Conservation (phyloP, 2,329 filamentous ascomycete genomes). For the Pseudogymnoascus sp. region DNA sequence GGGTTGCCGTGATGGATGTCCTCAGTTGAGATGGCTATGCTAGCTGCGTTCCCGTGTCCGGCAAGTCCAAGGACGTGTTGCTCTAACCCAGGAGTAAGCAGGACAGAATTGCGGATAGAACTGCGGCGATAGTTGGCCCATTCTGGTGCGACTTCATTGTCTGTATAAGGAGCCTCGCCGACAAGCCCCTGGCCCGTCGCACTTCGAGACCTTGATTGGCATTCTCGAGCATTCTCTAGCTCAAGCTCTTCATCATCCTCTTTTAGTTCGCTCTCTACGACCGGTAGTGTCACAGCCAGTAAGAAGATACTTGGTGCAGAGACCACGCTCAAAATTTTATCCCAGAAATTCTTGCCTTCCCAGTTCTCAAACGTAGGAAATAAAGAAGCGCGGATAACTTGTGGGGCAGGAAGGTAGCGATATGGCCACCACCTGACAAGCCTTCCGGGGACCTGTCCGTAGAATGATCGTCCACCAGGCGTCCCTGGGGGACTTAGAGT, state of each 20-base stretch:
- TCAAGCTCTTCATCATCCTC: slow-evolving; percentile 33
- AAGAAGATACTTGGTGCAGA: slow-evolving; percentile 88
- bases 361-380: slow-evolving; percentile 85
- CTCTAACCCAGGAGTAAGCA: background rate
- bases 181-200: background rate
- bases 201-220: background rate
- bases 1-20: slow-evolving; percentile 21
- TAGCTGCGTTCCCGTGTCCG: slow-evolving; percentile 30
- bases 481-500: background rate
- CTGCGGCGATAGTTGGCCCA: slow-evolving; percentile 8
- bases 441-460: slow-evolving; percentile 18
- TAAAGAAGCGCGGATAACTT: slow-evolving; percentile 63
- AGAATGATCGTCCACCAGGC: slow-evolving; percentile 19
- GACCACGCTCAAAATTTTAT: slow-evolving; percentile 71
- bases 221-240: background rate
- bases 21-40: slow-evolving; percentile 27
- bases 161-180: background rate
- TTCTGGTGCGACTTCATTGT: background rate
- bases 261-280: slow-evolving; percentile 66
- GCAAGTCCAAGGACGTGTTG: slow-evolving; percentile 18
- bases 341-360: slow-evolving; percentile 75
- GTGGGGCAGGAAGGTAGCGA: slow-evolving; percentile 61
- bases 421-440: slow-evolving; percentile 76
- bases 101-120: background rate
- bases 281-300: slow-evolving; percentile 81